Conservation (phyloP, 257 asterid genomes). For the Petunia axillaris region DNA sequence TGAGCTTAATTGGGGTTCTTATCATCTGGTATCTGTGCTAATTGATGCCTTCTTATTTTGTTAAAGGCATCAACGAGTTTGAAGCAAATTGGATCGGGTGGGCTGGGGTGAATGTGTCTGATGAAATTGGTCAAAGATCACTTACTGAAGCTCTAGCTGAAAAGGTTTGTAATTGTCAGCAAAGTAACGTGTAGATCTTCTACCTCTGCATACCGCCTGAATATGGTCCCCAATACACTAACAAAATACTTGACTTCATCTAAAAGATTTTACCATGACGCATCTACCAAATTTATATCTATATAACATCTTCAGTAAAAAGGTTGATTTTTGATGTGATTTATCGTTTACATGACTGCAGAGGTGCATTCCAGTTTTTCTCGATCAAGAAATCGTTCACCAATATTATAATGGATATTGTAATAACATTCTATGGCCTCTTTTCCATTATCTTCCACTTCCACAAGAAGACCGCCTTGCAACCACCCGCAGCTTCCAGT, state of each 20-base stretch:
- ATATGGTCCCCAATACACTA: not conserved
- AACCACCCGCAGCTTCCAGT: constrained; percentile 86
- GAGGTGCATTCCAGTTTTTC: constrained; percentile 92
- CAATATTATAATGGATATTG: constrained; percentile 89
- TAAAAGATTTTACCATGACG: constrained; percentile 3
- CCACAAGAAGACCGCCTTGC: constrained; percentile 97
- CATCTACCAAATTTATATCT: constrained; percentile 1
- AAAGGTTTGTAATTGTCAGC: constrained; percentile 54
- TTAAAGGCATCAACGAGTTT: constrained; percentile 76
- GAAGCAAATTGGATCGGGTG: constrained; percentile 98
- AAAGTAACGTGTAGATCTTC: constrained; percentile 16
- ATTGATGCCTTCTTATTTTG: constrained; percentile 29
- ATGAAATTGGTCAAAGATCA: constrained; percentile 79
- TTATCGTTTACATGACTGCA: constrained; percentile 32
- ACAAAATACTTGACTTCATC: not conserved
- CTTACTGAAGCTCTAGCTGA: constrained; percentile 82
- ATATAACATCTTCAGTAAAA: not conserved
- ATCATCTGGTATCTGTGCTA: constrained; percentile 6
- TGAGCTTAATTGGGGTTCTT: constrained; percentile 15
- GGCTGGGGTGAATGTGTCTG: constrained; percentile 98
- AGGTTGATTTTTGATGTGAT: constrained; percentile 16
- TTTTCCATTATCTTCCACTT: constrained; percentile 88
- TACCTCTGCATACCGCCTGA: not conserved
- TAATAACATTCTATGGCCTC: constrained; percentile 92
- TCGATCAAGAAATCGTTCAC: constrained; percentile 80